phyloP scores from a whole-genome alignment of 2,329 filamentous ascomycete genomes.

The Xylariales sp. region DNA sequence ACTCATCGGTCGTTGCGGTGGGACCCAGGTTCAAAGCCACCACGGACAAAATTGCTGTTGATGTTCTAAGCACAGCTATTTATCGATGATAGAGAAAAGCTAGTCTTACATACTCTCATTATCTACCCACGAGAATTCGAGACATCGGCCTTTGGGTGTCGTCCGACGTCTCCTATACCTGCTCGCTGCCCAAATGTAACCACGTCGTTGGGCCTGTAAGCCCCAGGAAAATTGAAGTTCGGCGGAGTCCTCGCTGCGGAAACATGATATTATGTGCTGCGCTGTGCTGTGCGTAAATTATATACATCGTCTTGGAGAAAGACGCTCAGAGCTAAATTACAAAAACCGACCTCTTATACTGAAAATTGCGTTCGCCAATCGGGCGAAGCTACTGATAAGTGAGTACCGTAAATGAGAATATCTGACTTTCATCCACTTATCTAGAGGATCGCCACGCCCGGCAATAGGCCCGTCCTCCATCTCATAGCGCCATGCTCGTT shows the following conservation, averaged over 20 bases:
- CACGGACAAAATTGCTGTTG: neutral
- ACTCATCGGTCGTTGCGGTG: neutral
- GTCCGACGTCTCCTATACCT: no score
- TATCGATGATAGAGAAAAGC: neutral
- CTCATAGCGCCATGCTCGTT: slow-evolving; percentile 49
- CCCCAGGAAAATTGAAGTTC: neutral
- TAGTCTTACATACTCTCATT: neutral
- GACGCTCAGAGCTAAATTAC: neutral
- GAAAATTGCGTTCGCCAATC: neutral
- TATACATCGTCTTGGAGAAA: neutral
- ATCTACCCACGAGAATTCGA: neutral
- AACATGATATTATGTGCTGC: neutral
- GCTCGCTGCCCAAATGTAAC: neutral
- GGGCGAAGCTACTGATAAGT: neutral
- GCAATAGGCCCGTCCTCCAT: slow-evolving; percentile 48
- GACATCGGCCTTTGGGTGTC: neutral
- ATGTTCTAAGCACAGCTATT: neutral
- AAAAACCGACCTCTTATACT: neutral
- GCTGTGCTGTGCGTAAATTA: neutral
- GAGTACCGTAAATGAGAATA: neutral
- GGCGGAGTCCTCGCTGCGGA: neutral
- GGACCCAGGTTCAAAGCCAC: neutral
- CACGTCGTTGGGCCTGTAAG: neutral
- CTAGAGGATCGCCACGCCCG: slow-evolving; percentile 44
- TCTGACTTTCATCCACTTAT: neutral